Percentiles rank a stretch among this genome's conserved stretches.
Evolutionary conservation across 345 rosid genomes (phyloP).

Genomic region (Euphorbia tirucalli): DNA sequence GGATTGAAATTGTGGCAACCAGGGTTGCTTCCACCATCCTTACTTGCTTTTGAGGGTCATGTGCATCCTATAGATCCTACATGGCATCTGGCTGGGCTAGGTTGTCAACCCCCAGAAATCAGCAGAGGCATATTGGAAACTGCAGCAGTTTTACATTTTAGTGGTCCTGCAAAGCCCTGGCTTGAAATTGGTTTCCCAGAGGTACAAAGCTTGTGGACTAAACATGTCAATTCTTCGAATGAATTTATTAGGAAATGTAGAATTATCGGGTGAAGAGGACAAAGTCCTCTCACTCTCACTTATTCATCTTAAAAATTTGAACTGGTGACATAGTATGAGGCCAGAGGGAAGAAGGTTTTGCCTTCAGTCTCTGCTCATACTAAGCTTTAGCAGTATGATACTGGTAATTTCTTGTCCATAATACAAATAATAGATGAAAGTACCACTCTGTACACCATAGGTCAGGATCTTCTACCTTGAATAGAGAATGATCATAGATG

Average conservation of each 20-base stretch:
- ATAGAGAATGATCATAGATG: background rate
- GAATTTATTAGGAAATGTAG: slow-evolving; percentile 69
- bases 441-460: slow-evolving; percentile 20
- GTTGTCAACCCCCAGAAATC: slow-evolving; percentile 45
- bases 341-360: slow-evolving; percentile 83
- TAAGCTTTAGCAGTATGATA: slow-evolving; percentile 14
- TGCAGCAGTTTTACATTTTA: slow-evolving; percentile 86
- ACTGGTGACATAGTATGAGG: slow-evolving; percentile 25
- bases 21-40: slow-evolving; percentile 72
- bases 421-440: slow-evolving; percentile 33
- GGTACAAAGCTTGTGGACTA: slow-evolving; percentile 65
- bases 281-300: slow-evolving; percentile 21
- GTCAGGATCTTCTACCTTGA: slow-evolving; percentile 3
- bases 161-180: slow-evolving; percentile 97
- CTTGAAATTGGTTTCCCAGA: slow-evolving; percentile 69
- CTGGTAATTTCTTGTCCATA: slow-evolving; percentile 42
- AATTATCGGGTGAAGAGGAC: slow-evolving; percentile 49
- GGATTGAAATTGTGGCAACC: slow-evolving; percentile 86
- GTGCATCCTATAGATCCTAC: slow-evolving; percentile 70
- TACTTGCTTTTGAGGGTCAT: slow-evolving; percentile 67
- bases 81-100: slow-evolving; percentile 85
- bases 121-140: slow-evolving; percentile 37
- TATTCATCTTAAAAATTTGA: slow-evolving; percentile 18
- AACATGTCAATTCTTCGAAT: slow-evolving; percentile 65
- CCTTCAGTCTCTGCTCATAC: slow-evolving; percentile 76